Conservation (phyloP, 2,329 filamentous ascomycete species). For the Pseudogymnoascus sp. region DNA sequence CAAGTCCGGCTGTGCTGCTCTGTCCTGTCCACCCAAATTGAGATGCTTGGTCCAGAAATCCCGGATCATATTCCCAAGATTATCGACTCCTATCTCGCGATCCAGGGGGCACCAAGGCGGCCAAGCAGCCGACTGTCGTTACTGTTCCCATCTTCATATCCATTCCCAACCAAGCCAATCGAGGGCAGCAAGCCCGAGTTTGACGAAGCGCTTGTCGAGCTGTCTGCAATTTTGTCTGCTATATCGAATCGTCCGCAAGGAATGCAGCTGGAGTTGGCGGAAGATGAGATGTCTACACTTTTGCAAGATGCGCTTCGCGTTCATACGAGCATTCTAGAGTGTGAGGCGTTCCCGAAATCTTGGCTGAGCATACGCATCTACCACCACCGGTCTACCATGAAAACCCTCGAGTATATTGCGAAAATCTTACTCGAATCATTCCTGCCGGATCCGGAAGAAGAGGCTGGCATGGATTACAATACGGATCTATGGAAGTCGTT, state of each 20-base stretch:
- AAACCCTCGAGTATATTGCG: constrained; percentile 73
- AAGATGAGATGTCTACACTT: constrained; percentile 66
- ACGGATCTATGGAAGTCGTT: constrained; percentile 91
- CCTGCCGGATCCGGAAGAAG: constrained; percentile 82
- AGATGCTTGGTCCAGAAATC: constrained; percentile 69
- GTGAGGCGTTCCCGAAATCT: constrained; percentile 77
- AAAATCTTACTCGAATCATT: constrained; percentile 74
- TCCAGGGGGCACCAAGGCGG: constrained; percentile 49
- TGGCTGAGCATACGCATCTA: constrained; percentile 94
- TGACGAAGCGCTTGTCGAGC: constrained; percentile 81
- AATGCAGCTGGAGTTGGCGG: constrained; percentile 66
- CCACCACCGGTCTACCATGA: constrained; percentile 84
- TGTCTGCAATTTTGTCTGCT: constrained; percentile 79
- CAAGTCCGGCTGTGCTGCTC: constrained; percentile 92
- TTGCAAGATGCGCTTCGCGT: constrained; percentile 74
- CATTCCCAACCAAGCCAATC: constrained; percentile 69
- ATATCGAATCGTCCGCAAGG: constrained; percentile 66
- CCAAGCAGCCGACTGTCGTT: constrained; percentile 67
- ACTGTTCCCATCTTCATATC: constrained; percentile 82
- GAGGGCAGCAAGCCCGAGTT: constrained; percentile 47
- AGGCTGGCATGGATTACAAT: constrained; percentile 67
- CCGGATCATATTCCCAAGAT: constrained; percentile 87
- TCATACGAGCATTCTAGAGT: constrained; percentile 79
- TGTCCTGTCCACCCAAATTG: constrained; percentile 77
- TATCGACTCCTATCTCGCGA: constrained; percentile 76